A percentile compares a stretch with the other conserved stretches of the same genome.
phyloP scores from a whole-genome alignment of 2,329 filamentous ascomycete genomes.

The Aspergillus bombycis region DNA sequence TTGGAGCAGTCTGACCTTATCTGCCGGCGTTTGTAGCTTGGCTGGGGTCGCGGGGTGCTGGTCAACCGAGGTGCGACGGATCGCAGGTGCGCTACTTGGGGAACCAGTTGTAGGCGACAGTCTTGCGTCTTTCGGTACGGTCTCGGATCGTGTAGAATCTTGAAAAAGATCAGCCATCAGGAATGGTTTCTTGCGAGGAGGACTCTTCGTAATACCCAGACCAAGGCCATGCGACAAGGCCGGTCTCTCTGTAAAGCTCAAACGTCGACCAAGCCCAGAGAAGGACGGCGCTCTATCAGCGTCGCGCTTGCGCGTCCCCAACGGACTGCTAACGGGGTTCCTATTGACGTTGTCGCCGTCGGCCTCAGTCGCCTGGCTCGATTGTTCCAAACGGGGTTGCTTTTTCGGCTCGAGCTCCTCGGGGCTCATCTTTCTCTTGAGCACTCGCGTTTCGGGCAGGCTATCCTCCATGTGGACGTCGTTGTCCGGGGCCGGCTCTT shows the following conservation, averaged over 20 bases:
- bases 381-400: slow-evolving; percentile 27
- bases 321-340: slow-evolving; percentile 19
- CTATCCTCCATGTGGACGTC: slow-evolving; percentile 24
- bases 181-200: slow-evolving; percentile 21
- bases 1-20: slow-evolving; percentile 20
- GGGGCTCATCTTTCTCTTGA: slow-evolving; percentile 32
- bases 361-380: slow-evolving; percentile 8
- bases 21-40: slow-evolving; percentile 18
- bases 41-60: slow-evolving; percentile 18
- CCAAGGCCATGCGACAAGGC: slow-evolving; percentile 25
- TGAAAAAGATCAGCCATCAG: slow-evolving; percentile 11
- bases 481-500: slow-evolving; percentile 15
- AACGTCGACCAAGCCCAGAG: slow-evolving; percentile 21
- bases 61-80: slow-evolving; percentile 11
- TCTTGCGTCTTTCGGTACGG: not conserved
- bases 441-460: slow-evolving; percentile 2
- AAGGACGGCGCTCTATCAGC: slow-evolving; percentile 23
- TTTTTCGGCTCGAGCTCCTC: slow-evolving; percentile 26
- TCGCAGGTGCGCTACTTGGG: slow-evolving; percentile 13
- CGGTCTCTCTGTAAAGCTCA: slow-evolving; percentile 19
- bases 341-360: slow-evolving; percentile 4
- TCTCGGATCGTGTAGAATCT: slow-evolving; percentile 10
- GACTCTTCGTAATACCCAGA: slow-evolving; percentile 33
- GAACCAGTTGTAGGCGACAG: slow-evolving; percentile 10
- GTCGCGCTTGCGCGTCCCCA: slow-evolving; percentile 13